Evolutionary conservation across 1,139 yeast species (phyloP), one percentile per base, ranked within the genome.

Genomic region (Diutina siamensis): DNA sequence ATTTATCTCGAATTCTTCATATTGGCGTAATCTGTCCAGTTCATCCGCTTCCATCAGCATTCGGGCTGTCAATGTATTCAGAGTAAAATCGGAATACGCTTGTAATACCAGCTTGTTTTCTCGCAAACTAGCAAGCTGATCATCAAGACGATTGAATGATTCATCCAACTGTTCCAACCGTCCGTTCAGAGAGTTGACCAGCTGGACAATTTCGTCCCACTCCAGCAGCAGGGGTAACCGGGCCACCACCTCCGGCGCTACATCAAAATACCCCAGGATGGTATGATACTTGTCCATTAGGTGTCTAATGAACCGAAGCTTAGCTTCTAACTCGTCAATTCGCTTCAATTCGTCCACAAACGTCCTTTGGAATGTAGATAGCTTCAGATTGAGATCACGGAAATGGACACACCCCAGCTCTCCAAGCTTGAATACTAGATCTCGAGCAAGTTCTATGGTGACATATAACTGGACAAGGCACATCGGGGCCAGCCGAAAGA

Each of bases 381-480:
- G 76, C 55, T 76, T 77, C 44, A 82, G 70, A 62, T 92, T 92
- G 63, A 92, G 71, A 62, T 92, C 97, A 49, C 96, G 74, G 62
- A 94, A 88, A 59, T 94, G 97, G 27, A 92, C 83, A 47, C 76
- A 69, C 1, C 96, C 96, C 49, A 83, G 66, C 50, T 79, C 78
- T 8, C 98, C 98, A 38, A 92, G 66, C 2, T 82, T 76, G 46
- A 83, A 80, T 13, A 88, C 94, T 49, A 87, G 80, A 50, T 88
- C 95, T 51, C 97, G 72, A 7, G 95, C 85, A 49, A 87, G 78
- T 61, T 92, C 98, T 32, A 82, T 78, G n/a, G 97, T 87, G 46
- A 92, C 80, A 62, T 85, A 92, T 59, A 92, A 76, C 66, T 92
- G 97, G 40, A 89, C 88, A 52, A 89, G 72, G 41, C 88, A 74